phyloP scores from a whole-genome alignment of 495 filamentous ascomycete genomes.

The Corynascus novoguineensis region DNA sequence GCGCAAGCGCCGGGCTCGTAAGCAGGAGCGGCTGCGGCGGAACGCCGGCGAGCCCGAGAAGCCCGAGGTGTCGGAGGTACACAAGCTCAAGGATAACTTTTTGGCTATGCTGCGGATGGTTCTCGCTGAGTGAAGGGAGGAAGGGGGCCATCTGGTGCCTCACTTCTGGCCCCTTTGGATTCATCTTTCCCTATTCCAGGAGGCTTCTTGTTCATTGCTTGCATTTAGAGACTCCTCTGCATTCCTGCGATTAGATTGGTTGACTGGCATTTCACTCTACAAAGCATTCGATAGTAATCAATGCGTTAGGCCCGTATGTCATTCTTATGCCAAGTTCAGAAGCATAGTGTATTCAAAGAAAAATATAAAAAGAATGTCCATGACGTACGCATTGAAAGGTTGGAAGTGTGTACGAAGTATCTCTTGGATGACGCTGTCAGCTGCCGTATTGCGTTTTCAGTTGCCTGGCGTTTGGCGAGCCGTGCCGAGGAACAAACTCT shows the following conservation, averaged over 20 bases:
- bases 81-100: constrained; percentile 73
- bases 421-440: too few species aligned
- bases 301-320: not conserved
- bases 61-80: constrained; percentile 70
- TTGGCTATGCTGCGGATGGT: constrained; percentile 79
- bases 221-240: not conserved
- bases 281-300: constrained; percentile 1
- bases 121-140: constrained; percentile 53
- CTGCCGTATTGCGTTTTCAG: too few species aligned
- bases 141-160: too few species aligned
- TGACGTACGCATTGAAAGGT: too few species aligned
- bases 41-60: constrained; percentile 87
- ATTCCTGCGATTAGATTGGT: not conserved
- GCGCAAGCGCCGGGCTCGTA: constrained; percentile 64
- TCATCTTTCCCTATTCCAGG: not conserved
- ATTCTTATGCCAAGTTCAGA: not conserved
- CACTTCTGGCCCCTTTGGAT: too few species aligned
- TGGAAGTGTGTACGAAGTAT: too few species aligned
- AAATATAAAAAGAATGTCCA: too few species aligned
- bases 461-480: too few species aligned
- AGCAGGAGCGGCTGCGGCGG: constrained; percentile 71
- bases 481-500: too few species aligned
- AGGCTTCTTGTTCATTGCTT: not conserved
- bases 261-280: not conserved
- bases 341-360: not conserved